These are phyloP conservation scores for Metschnikowia proteae DNA, from an alignment of 805 yeast species.

Conservation along the genomic window DNA sequence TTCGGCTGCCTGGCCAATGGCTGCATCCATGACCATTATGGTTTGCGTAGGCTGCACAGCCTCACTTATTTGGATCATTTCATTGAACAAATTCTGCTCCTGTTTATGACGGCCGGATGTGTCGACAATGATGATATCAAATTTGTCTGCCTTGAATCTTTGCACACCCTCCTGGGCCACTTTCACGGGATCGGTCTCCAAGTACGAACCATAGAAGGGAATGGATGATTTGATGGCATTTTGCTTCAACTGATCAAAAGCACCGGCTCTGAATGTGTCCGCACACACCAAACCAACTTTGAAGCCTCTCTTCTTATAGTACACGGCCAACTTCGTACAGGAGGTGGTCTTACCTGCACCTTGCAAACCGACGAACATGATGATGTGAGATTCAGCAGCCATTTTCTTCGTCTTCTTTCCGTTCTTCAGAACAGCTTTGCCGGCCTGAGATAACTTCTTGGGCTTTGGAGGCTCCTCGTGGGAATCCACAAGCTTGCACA, in stretches of 20 bases:
- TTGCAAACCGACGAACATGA: constrained; percentile 97
- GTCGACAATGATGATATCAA: constrained; percentile 92
- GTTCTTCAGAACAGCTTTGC: constrained; percentile 20
- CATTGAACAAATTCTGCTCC: constrained; percentile 85
- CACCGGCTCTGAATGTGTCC: constrained; percentile 99
- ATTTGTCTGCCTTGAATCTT: constrained; percentile 84
- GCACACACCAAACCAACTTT: constrained; percentile 98
- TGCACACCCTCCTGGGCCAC: constrained; percentile 91
- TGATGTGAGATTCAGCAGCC: constrained; percentile 46
- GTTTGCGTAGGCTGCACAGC: constrained; percentile 93
- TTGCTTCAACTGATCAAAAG: constrained; percentile 96
- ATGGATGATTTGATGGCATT: constrained; percentile 93
- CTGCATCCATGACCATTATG: constrained; percentile 94
- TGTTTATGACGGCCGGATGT: constrained; percentile 98
- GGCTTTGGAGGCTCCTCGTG: constrained; percentile 67
- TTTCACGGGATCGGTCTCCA: constrained; percentile 92
- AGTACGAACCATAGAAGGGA: constrained; percentile 92
- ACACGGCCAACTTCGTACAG: constrained; percentile 93
- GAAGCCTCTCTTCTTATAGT: constrained; percentile 88
- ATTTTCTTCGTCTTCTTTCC: constrained; percentile 26
- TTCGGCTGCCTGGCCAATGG: constrained; percentile 98
- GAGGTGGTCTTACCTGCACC: constrained; percentile 99
- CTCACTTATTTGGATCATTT: constrained; percentile 89
- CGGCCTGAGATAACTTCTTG: constrained; percentile 56
- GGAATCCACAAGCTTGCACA: constrained; percentile 81